These are phyloP conservation scores for Kluyveromyces siamensis DNA, from an alignment of 805 yeast genomes.

Conservation along the genomic window DNA sequence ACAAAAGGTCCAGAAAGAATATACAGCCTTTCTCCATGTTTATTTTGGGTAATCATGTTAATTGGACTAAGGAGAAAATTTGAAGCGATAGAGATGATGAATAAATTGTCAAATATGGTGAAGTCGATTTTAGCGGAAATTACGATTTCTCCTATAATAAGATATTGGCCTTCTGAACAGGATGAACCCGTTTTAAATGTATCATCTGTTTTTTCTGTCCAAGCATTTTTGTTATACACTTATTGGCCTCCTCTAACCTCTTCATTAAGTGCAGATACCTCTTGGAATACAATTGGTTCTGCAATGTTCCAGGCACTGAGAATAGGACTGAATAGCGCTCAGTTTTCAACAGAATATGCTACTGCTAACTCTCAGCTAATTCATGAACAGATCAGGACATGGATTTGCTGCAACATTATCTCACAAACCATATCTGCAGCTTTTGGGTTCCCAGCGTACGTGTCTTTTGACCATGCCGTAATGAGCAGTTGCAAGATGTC, in stretches of 20 bases:
- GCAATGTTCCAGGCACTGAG: constrained; percentile 90
- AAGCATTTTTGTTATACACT: constrained; percentile 80
- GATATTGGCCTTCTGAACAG: constrained; percentile 68
- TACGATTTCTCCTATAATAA: constrained; percentile 80
- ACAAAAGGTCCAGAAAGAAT: constrained; percentile 72
- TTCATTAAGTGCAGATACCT: constrained; percentile 87
- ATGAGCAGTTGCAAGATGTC: constrained; percentile 39
- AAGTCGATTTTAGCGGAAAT: constrained; percentile 78
- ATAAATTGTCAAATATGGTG: constrained; percentile 56
- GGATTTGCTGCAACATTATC: constrained; percentile 89
- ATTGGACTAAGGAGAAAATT: constrained; percentile 64
- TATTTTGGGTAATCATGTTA: constrained; percentile 90
- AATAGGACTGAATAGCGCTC: constrained; percentile 83
- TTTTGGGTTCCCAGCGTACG: constrained; percentile 91
- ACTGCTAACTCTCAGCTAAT: constrained; percentile 34
- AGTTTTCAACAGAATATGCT: constrained; percentile 46
- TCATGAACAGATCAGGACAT: constrained; percentile 76
- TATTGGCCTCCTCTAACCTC: constrained; percentile 97
- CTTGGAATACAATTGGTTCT: constrained; percentile 91
- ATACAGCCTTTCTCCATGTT: constrained; percentile 71
- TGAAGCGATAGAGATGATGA: constrained; percentile 36
- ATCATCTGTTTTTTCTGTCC: constrained; percentile 88
- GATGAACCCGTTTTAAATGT: constrained; percentile 81
- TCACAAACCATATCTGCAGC: constrained; percentile 86
- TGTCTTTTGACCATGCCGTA: constrained; percentile 68